phyloP scores from a whole-genome alignment of 2,329 filamentous ascomycete genomes.

The Aspergillus hortae region DNA sequence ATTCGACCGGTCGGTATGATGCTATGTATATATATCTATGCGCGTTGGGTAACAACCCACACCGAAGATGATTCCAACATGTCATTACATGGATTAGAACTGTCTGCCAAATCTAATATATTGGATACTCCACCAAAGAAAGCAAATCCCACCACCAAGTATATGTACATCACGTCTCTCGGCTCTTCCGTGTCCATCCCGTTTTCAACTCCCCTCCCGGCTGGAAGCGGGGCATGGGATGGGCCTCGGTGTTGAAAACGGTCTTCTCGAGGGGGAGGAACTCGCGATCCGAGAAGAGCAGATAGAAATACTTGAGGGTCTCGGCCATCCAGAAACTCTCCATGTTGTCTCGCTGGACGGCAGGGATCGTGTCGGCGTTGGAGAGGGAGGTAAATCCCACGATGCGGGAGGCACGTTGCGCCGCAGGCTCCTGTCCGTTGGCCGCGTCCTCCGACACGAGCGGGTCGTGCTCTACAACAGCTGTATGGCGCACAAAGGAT shows the following conservation, averaged over 20 bases:
- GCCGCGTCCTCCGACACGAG: constrained; percentile 12
- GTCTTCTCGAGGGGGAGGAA: constrained; percentile 80
- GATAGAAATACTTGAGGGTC: constrained; percentile 95
- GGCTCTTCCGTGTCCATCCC: constrained; percentile 34
- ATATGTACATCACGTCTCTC: not conserved
- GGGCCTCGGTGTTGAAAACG: constrained; percentile 94
- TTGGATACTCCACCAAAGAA: not conserved
- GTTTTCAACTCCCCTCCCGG: constrained; percentile 52
- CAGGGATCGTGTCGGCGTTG: constrained; percentile 70
- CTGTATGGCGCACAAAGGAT: constrained; percentile 80
- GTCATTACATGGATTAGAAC: no score
- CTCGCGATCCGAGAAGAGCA: constrained; percentile 82
- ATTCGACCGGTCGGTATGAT: not conserved
- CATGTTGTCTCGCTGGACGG: constrained; percentile 80
- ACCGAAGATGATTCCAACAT: no score
- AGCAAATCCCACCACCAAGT: not conserved
- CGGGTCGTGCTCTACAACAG: constrained; percentile 63
- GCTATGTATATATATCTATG: not conserved
- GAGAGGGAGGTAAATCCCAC: constrained; percentile 75
- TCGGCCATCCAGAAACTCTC: constrained; percentile 99
- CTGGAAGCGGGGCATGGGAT: constrained; percentile 83
- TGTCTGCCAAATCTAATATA: not conserved
- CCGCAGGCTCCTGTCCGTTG: not conserved
- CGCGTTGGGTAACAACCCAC: not conserved
- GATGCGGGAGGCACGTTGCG: constrained; percentile 22